phyloP scores from a whole-genome alignment of 192 early-diverging fungal genomes.

The Mortierella claussenii region DNA sequence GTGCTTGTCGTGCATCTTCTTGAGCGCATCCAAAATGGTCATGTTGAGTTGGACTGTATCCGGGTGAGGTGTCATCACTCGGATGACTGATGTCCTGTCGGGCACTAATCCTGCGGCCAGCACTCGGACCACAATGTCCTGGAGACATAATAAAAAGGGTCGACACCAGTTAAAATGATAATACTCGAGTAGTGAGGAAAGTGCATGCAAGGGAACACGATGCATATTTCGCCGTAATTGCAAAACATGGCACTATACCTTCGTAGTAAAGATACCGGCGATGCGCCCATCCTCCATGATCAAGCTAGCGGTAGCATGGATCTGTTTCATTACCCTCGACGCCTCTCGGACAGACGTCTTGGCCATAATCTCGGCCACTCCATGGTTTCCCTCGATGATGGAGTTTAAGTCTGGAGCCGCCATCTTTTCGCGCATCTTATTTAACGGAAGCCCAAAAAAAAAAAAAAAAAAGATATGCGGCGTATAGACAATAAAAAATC shows the following conservation, averaged over 20 bases:
- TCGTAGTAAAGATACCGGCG: constrained; percentile 75
- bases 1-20: constrained; percentile 80
- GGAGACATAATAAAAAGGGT: not conserved
- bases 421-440: constrained; percentile 78
- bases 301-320: constrained; percentile 74
- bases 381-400: constrained; percentile 69
- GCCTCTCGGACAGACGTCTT: constrained; percentile 72
- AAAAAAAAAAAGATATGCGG: not conserved
- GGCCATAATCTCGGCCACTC: constrained; percentile 65
- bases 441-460: constrained; percentile 50
- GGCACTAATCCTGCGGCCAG: constrained; percentile 85
- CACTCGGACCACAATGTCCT: constrained; percentile 81
- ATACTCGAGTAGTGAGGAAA: no score
- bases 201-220: no score
- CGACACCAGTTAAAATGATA: no score
- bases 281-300: constrained; percentile 73
- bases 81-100: constrained; percentile 86
- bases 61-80: constrained; percentile 92
- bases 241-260: constrained; percentile 12
- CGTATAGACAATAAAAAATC: not conserved
- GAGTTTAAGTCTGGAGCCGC: constrained; percentile 87
- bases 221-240: no score
- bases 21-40: constrained; percentile 78
- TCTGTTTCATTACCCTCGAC: constrained; percentile 72
- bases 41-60: constrained; percentile 71